These are phyloP conservation scores for Epichloe uncinata DNA, from an alignment of 2,329 filamentous ascomycete genomes.

Conservation along the genomic window DNA sequence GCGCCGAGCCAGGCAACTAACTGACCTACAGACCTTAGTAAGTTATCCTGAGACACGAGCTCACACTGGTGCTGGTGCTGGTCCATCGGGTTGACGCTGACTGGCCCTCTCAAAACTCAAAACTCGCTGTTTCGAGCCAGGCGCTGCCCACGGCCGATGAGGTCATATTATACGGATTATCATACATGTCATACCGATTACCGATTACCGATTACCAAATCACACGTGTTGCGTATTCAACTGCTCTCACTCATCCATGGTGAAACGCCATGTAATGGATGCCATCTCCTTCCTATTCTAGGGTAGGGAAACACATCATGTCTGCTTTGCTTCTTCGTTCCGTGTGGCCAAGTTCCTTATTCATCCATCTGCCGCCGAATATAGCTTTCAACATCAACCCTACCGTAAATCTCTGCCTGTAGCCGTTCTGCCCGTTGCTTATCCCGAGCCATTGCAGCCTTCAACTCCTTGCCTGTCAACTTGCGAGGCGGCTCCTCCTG, in stretches of 20 bases:
- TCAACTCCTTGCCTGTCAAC: constrained; percentile 40
- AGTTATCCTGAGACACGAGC: neutral
- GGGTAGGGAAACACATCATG: neutral
- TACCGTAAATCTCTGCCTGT: constrained; percentile 58
- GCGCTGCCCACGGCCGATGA: neutral
- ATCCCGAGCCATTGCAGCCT: constrained; percentile 30
- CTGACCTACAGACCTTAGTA: too few relatives aligned
- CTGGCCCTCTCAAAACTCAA: neutral
- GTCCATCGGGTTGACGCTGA: too few relatives aligned
- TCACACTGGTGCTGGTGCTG: too few relatives aligned
- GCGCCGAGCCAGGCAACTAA: too few relatives aligned
- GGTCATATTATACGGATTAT: neutral
- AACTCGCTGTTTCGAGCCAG: neutral
- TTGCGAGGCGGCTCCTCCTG: constrained; percentile 40
- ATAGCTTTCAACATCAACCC: constrained; percentile 65
- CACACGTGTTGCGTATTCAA: too few relatives aligned
- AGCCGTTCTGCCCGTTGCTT: constrained; percentile 49
- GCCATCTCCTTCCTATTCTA: too few relatives aligned
- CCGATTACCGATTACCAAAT: too few relatives aligned
- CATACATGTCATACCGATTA: neutral
- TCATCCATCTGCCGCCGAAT: constrained; percentile 32
- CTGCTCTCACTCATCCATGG: too few relatives aligned
- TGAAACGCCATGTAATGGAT: too few relatives aligned
- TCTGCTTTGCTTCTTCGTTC: neutral
- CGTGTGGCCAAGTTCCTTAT: neutral